Evolutionary conservation across 169 alveolate genomes (phyloP).

Genomic region (Plasmodium billcollinsi): DNA sequence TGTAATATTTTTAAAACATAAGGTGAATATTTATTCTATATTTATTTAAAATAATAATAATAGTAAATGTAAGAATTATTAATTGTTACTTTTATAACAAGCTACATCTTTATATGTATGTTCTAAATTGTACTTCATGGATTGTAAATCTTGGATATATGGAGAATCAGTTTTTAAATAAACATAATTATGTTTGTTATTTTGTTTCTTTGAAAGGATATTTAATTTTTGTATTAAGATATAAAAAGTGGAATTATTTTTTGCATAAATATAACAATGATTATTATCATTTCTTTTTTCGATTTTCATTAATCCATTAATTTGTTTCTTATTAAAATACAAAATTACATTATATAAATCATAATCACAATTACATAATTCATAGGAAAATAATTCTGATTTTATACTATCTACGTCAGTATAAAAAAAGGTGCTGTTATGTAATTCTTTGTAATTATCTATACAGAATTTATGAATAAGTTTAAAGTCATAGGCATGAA

Average conservation of each 20-base stretch:
- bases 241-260: slow-evolving; percentile 9
- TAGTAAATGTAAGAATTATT: not conserved
- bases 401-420: slow-evolving; percentile 9
- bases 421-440: slow-evolving; percentile 27
- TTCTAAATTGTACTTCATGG: not conserved
- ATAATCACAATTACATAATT: slow-evolving; percentile 53
- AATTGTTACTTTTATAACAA: not conserved
- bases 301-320: slow-evolving; percentile 35
- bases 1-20: not conserved
- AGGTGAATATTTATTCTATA: no score
- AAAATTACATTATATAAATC: slow-evolving; percentile 51
- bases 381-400: slow-evolving; percentile 39
- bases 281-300: slow-evolving; percentile 29
- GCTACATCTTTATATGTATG: not conserved
- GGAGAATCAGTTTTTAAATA: slow-evolving; percentile 42
- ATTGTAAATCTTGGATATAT: slow-evolving; percentile 8
- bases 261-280: slow-evolving; percentile 59
- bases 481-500: slow-evolving; percentile 51
- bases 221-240: slow-evolving; percentile 18
- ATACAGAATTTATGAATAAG: slow-evolving; percentile 29
- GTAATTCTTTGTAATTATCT: slow-evolving; percentile 26
- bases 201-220: slow-evolving; percentile 11
- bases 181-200: not conserved
- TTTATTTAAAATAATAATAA: no score
- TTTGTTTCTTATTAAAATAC: not conserved